Conservation (phyloP, 2,329 filamentous ascomycete genomes). For the Calonectria ilicicola region DNA sequence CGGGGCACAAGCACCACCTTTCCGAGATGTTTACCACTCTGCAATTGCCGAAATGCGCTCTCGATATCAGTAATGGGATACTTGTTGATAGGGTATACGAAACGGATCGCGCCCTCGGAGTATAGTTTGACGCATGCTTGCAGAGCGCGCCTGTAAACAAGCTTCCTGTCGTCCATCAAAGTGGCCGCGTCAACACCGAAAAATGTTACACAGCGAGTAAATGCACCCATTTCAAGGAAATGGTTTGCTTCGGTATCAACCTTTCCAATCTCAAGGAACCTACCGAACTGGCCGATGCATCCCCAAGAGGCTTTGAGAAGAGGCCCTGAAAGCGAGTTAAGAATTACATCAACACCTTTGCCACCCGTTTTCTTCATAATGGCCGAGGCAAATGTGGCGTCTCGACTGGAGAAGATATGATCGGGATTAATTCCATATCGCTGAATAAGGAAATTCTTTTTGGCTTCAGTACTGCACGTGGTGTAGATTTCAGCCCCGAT, state of each 20-base stretch:
- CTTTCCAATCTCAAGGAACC: conserved; percentile 2
- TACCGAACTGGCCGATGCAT: not conserved
- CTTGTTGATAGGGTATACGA: not conserved
- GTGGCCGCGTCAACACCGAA: not conserved
- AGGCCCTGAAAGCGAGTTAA: not conserved
- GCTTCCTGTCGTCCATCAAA: not conserved
- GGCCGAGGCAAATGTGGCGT: not conserved
- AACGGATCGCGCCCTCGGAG: not conserved
- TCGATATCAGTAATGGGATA: not conserved
- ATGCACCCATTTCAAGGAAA: not conserved
- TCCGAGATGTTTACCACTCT: not conserved
- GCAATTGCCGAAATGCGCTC: not conserved
- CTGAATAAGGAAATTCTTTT: not conserved
- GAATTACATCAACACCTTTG: not conserved
- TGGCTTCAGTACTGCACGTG: not conserved
- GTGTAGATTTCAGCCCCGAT: not conserved
- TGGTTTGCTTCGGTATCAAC: not conserved
- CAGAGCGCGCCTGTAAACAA: not conserved
- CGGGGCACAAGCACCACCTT: not conserved
- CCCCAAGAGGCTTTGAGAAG: not conserved
- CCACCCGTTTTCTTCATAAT: not conserved
- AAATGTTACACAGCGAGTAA: not conserved
- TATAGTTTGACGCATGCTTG: not conserved
- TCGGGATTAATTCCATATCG: not conserved
- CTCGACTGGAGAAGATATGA: not conserved